Percentiles rank a stretch among this genome's conserved stretches.
phyloP scores from a whole-genome alignment of 2,329 filamentous ascomycete species.

The Alternaria atra region DNA sequence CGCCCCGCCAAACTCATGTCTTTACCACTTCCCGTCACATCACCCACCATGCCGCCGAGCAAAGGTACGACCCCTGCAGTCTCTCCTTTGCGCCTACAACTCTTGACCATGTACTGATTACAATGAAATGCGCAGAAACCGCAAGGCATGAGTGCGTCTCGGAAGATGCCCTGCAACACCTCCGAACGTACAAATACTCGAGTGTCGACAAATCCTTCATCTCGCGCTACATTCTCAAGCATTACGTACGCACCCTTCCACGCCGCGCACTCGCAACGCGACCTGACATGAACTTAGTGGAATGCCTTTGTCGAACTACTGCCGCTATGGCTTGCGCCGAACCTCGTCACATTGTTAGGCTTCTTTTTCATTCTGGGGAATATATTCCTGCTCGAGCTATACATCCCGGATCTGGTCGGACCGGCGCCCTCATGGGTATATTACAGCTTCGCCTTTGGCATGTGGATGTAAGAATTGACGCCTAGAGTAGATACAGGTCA shows the following conservation, averaged over 20 bases:
- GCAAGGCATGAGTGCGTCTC: conserved; percentile 78
- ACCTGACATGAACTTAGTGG: conserved; percentile 71
- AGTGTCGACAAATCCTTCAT: conserved; percentile 95
- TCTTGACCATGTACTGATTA: not conserved
- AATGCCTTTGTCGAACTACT: conserved; percentile 92
- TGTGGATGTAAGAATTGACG: conserved; percentile 77
- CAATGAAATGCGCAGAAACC: conserved; percentile 54
- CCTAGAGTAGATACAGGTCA: not conserved
- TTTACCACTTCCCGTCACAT: conserved; percentile 48
- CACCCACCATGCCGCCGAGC: conserved; percentile 50
- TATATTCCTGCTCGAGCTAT: conserved; percentile 76
- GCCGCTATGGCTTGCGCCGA: conserved; percentile 95
- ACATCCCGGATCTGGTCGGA: conserved; percentile 88
- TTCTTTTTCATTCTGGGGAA: conserved; percentile 95
- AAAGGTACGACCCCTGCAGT: conserved; percentile 34
- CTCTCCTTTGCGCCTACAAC: conserved; percentile 12
- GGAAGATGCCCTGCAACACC: conserved; percentile 87
- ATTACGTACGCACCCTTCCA: conserved; percentile 75
- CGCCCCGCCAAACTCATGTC: conserved; percentile 45
- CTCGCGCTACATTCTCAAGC: conserved; percentile 90
- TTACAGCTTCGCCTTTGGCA: conserved; percentile 91
- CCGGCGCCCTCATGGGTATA: conserved; percentile 92
- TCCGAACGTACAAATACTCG: conserved; percentile 97
- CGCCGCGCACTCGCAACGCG: conserved; percentile 10
- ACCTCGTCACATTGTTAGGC: conserved; percentile 94